These are phyloP conservation scores for Lotus japonicus DNA, from an alignment of 306 rosid species.

Conservation along the genomic window DNA sequence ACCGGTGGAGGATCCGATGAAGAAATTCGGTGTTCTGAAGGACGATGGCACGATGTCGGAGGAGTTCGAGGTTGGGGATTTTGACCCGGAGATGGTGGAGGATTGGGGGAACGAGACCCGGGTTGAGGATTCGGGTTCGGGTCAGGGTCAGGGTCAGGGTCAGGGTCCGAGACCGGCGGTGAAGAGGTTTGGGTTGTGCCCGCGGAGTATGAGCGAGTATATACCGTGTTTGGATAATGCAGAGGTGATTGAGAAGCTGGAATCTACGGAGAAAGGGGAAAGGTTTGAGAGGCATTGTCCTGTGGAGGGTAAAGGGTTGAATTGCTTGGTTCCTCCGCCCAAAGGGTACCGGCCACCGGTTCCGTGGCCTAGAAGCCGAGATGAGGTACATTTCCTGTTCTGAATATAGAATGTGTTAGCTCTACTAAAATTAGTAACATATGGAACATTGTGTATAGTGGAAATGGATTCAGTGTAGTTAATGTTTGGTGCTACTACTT, in stretches of 20 bases:
- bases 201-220: conserved; percentile 48
- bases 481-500: too few species aligned
- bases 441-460: too few species aligned
- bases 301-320: conserved; percentile 32
- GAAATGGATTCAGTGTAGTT: too few species aligned
- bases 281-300: conserved; percentile 86
- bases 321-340: conserved; percentile 81
- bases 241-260: conserved; percentile 47
- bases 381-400: conserved; percentile 51
- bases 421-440: too few species aligned
- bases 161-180: conserved; percentile 19
- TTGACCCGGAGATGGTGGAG: conserved; percentile 49
- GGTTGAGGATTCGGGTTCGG: not conserved
- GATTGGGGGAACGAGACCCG: conserved; percentile 39
- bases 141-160: not conserved
- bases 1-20: conserved; percentile 15
- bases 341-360: conserved; percentile 63
- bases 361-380: conserved; percentile 93
- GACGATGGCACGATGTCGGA: conserved; percentile 86
- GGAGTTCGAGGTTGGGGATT: conserved; percentile 72
- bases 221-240: conserved; percentile 89
- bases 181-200: conserved; percentile 45
- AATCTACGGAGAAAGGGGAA: conserved; percentile 61
- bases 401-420: not conserved
- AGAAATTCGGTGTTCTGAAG: conserved; percentile 64